Conservation (phyloP, 148 eudicot species). For the Persicaria tinctoria region DNA sequence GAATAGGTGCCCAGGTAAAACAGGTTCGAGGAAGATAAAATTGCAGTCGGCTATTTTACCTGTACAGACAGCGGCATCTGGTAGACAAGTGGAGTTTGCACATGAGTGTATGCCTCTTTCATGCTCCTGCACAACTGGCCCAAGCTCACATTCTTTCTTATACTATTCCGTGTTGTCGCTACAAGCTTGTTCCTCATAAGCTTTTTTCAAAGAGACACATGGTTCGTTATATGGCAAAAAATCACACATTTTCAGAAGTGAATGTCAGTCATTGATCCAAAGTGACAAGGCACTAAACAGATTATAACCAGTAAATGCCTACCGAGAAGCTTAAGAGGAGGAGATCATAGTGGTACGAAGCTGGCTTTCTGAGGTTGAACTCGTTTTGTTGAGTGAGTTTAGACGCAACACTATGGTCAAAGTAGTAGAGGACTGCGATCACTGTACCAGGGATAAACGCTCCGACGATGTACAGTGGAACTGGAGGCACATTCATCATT, state of each 20-base stretch:
- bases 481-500: conserved; percentile 78
- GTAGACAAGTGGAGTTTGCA: conserved; percentile 93
- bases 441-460: conserved; percentile 98
- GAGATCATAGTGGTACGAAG: conserved; percentile 96
- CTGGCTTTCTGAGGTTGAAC: conserved; percentile 88
- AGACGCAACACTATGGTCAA: conserved; percentile 99
- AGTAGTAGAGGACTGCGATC: conserved; percentile 98
- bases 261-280: background rate
- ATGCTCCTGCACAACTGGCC: conserved; percentile 64
- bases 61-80: conserved; percentile 70
- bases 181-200: conserved; percentile 84
- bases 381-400: conserved; percentile 95
- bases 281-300: background rate
- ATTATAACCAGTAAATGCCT: conserved; percentile 5
- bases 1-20: background rate
- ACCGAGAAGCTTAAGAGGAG: conserved; percentile 92
- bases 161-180: conserved; percentile 63
- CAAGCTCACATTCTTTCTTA: conserved; percentile 62
- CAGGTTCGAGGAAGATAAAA: background rate
- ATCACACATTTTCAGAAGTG: background rate
- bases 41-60: conserved; percentile 34
- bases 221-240: background rate
- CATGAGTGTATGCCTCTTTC: conserved; percentile 79
- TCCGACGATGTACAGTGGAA: conserved; percentile 56
- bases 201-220: conserved; percentile 21